phyloP scores from a whole-genome alignment of 75 land plant species.

The Adiantum capillusveneris region DNA sequence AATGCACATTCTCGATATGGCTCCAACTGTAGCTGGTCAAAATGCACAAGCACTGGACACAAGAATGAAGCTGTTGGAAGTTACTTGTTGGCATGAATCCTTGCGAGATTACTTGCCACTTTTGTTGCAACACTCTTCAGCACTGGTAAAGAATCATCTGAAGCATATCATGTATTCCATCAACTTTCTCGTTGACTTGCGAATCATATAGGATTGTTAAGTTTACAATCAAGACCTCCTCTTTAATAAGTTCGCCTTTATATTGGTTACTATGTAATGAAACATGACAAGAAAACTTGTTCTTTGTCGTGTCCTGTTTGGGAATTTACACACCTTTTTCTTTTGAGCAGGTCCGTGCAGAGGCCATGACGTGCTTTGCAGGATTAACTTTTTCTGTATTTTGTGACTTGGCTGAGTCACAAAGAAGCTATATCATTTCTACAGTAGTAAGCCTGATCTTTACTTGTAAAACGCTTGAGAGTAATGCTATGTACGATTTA shows the following conservation, averaged over 20 bases:
- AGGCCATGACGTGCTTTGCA: constrained; percentile 91
- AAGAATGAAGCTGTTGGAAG: too few relatives aligned
- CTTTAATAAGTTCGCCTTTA: too few relatives aligned
- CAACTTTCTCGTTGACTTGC: too few relatives aligned
- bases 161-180: too few relatives aligned
- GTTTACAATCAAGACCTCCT: too few relatives aligned
- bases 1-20: not conserved
- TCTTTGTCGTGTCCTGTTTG: too few relatives aligned
- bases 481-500: not conserved
- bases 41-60: too few relatives aligned
- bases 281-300: too few relatives aligned
- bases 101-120: not conserved
- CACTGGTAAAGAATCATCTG: too few relatives aligned
- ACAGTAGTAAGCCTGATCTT: constrained; percentile 45
- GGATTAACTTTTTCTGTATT: constrained; percentile 77
- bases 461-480: not conserved
- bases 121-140: not conserved
- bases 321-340: too few relatives aligned
- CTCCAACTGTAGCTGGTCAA: not conserved
- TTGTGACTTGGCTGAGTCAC: constrained; percentile 35
- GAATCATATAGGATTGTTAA: too few relatives aligned
- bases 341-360: constrained; percentile 75
- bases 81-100: not conserved
- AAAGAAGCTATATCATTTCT: constrained; percentile 52
- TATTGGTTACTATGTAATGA: too few relatives aligned